These are phyloP conservation scores for Agarophyton chilense DNA, from an alignment of 23 red algal species.

Conservation along the genomic window DNA sequence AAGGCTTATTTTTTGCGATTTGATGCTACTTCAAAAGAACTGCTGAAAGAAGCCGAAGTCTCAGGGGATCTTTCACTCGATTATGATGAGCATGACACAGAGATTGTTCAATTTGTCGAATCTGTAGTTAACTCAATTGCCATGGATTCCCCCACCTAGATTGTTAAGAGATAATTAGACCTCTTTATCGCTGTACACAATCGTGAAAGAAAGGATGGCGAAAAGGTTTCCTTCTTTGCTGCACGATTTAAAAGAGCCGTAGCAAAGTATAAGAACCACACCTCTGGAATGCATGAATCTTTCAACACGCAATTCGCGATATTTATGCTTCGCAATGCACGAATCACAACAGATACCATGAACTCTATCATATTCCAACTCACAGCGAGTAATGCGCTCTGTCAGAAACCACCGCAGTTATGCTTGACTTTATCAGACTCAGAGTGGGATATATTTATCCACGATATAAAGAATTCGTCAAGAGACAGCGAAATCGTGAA, in stretches of 20 bases:
- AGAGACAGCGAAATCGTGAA: neutral
- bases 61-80: slow-evolving; percentile 8
- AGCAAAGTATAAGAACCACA: neutral
- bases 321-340: slow-evolving; percentile 33
- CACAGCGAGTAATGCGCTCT: neutral
- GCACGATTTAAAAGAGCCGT: slow-evolving; percentile 21
- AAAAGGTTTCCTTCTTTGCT: slow-evolving; percentile 18
- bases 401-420: neutral
- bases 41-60: slow-evolving; percentile 29
- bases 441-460: slow-evolving; percentile 7
- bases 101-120: slow-evolving; percentile 1
- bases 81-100: neutral
- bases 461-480: neutral
- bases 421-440: slow-evolving; percentile 2
- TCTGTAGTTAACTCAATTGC: slow-evolving; percentile 48
- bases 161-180: slow-evolving; percentile 32
- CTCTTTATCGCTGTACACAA: slow-evolving; percentile 26
- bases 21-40: slow-evolving; percentile 31
- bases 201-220: neutral
- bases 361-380: slow-evolving; percentile 32
- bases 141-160: slow-evolving; percentile 41
- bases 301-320: slow-evolving; percentile 31
- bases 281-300: neutral
- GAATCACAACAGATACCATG: slow-evolving; percentile 3
- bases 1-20: slow-evolving; percentile 16